A percentile compares a stretch with the other conserved stretches of the same genome.
Evolutionary conservation across 2,329 filamentous ascomycete genomes (phyloP).

Genomic region (Alternaria postmessia): DNA sequence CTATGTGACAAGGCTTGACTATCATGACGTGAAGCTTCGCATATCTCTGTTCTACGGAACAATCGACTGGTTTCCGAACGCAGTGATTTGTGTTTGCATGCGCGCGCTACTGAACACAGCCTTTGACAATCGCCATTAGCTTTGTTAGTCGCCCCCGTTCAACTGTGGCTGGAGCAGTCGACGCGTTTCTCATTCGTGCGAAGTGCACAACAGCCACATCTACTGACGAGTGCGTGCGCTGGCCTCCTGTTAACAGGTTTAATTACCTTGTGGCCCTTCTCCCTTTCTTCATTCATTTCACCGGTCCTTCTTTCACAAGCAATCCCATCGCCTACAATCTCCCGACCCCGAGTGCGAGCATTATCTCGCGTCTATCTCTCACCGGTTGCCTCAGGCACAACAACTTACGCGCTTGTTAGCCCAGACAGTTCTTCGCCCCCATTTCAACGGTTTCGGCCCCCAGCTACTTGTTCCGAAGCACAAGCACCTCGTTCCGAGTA

Average conservation of each 20-base stretch:
- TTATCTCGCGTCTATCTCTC: conserved; percentile 12
- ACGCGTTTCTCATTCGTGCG: conserved; percentile 7
- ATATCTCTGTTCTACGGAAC: conserved; percentile 3
- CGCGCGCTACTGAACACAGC: conserved; percentile 15
- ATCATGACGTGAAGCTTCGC: conserved; percentile 33
- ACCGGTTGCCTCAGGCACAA: conserved; percentile 7
- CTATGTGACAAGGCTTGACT: conserved; percentile 28
- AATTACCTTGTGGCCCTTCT: conserved; percentile 19
- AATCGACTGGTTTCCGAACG: not conserved
- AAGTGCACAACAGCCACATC: conserved; percentile 12
- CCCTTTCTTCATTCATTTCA: conserved; percentile 20
- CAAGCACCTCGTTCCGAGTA: conserved; percentile 8
- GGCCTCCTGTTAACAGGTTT: conserved; percentile 15
- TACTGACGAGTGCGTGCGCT: conserved; percentile 14
- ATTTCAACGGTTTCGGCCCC: conserved; percentile 21
- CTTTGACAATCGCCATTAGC: conserved; percentile 1
- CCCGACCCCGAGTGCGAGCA: conserved; percentile 1
- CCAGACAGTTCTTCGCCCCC: conserved; percentile 19
- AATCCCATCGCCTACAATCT: conserved; percentile 10
- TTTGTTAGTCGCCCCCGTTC: not conserved
- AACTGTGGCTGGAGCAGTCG: conserved; percentile 13
- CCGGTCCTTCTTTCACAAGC: conserved; percentile 8
- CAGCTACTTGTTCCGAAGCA: conserved; percentile 14
- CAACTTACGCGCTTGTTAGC: conserved; percentile 17
- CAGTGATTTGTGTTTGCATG: conserved; percentile 19